Base-by-base conservation (phyloP, 768 basidiomycete genomes). In the Podaxis sp. region DNA sequence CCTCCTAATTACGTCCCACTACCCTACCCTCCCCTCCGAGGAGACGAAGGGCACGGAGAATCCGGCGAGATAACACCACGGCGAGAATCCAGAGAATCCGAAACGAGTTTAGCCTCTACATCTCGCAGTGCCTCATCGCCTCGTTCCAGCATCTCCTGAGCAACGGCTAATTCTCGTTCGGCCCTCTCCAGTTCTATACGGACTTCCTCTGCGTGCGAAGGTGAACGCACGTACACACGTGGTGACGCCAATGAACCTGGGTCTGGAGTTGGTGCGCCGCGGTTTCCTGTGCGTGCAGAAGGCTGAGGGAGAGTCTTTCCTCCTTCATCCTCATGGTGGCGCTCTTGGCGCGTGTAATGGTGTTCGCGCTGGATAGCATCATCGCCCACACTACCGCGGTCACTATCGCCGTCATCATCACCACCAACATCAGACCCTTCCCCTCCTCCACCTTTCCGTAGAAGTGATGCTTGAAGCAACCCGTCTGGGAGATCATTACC, bases 1-100 rank as follows among this genome's bases (percentile, higher is more conserved):
- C 1, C 6, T 33, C 33, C 33, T 8, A 33, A 33, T 33, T 33
- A 33, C 33, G 33, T 33, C 33, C 33, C 33, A 8, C 33, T 33
- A 8, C 7, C 33, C 80, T 90, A 28, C 64, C 71, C 4, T 17
- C 17, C 37, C 3, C 20, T 40, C 37, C 38, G 22, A 41, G 38
- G 54, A 40, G 48, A 24, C 8, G 33, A 37, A n/a, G 15, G 44
- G 13, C n/a, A 50, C 41, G 41, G 41, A n/a, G 44, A 46, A 46
- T 2, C 6, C 44, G n/a, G 44, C 44, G 6, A 46, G 44, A 20
- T 46, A 41, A 7, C 40, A 15, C 40, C 20, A 17, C n/a, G 10
- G 5, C 44, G n/a, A 46, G 44, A 46, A 46, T 46, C 44, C 44
- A 46, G n/a, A 3, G 13, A 48, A 20, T 12, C 30, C 46, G 30